Conservation (phyloP, 768 basidiomycete genomes). For the Hortiboletus campestris region DNA sequence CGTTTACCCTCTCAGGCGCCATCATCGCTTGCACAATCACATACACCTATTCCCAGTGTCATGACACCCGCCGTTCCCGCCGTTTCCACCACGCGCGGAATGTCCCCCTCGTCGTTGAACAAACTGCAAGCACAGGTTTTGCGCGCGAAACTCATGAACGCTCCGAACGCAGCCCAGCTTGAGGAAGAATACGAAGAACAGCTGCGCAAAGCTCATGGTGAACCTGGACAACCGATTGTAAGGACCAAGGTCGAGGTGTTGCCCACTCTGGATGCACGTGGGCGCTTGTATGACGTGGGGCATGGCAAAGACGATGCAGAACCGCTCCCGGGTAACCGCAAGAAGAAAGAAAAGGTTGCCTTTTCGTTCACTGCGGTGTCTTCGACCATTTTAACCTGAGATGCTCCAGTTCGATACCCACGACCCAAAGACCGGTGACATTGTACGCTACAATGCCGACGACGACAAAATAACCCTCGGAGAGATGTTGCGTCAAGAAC, state of each 20-base stretch:
- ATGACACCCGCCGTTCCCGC: conserved; percentile 65
- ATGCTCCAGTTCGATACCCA: conserved; percentile 73
- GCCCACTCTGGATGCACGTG: conserved; percentile 83
- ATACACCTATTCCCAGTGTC: conserved; percentile 88
- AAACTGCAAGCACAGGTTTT: conserved; percentile 91
- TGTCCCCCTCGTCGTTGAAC: conserved; percentile 82
- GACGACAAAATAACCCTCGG: conserved; percentile 85
- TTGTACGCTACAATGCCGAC: conserved; percentile 86
- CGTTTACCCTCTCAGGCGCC: conserved; percentile 57
- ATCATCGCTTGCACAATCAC: conserved; percentile 59
- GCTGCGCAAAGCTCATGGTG: conserved; percentile 47
- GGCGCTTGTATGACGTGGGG: conserved; percentile 89
- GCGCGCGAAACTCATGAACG: conserved; percentile 83
- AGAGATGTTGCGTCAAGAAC: conserved; percentile 91
- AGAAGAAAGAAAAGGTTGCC: conserved; percentile 70
- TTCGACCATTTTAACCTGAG: neutral
- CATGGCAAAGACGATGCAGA: conserved; percentile 61
- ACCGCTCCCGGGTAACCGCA: conserved; percentile 63
- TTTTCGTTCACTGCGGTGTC: neutral
- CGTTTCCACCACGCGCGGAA: conserved; percentile 39
- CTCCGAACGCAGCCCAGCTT: conserved; percentile 70
- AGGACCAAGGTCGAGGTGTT: conserved; percentile 75
- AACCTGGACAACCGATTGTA: conserved; percentile 37
- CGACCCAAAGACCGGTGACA: conserved; percentile 86
- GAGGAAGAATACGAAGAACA: conserved; percentile 87